Evolutionary conservation across 1,284 basidiomycete species (phyloP).

Genomic region (Cerioporus squamosus): DNA sequence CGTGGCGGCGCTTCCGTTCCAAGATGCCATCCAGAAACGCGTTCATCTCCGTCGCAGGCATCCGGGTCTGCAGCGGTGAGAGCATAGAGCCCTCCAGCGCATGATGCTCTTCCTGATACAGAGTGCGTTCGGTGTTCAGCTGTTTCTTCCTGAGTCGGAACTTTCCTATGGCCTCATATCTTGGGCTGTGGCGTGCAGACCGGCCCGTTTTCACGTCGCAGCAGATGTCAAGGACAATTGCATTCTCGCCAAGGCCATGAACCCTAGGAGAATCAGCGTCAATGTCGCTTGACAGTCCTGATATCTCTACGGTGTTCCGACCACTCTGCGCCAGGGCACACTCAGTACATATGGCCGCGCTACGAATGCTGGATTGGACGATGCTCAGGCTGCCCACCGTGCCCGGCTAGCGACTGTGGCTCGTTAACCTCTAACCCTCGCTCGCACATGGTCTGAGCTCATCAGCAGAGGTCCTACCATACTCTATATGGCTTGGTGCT

Average conservation of each 20-base stretch:
- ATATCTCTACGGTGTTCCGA: constrained; percentile 51
- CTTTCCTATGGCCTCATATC: constrained; percentile 35
- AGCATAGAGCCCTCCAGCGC: background rate
- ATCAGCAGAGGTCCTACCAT: too few relatives aligned
- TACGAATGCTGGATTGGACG: too few relatives aligned
- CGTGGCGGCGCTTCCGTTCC: background rate
- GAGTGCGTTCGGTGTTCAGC: constrained; percentile 21
- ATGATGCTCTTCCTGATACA: constrained; percentile 31
- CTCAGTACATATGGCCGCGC: too few relatives aligned
- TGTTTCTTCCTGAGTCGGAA: constrained; percentile 38
- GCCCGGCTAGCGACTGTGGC: too few relatives aligned
- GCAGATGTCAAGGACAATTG: constrained; percentile 53
- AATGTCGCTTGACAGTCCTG: constrained; percentile 48
- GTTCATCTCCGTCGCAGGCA: background rate
- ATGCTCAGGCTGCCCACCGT: too few relatives aligned
- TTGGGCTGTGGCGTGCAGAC: constrained; percentile 22
- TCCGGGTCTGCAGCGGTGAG: background rate
- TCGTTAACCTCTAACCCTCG: too few relatives aligned
- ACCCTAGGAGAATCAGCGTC: constrained; percentile 54
- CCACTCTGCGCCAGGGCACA: too few relatives aligned
- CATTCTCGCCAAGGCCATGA: constrained; percentile 45
- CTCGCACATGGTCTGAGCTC: too few relatives aligned
- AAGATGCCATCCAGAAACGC: background rate
- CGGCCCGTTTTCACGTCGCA: constrained; percentile 34
- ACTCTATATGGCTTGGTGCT: too few relatives aligned